A percentile compares a stretch with the other conserved stretches of the same genome.
These are phyloP conservation scores for Ambrosia trifida DNA, from an alignment of 129 eudicot genomes.

Conservation along the genomic window DNA sequence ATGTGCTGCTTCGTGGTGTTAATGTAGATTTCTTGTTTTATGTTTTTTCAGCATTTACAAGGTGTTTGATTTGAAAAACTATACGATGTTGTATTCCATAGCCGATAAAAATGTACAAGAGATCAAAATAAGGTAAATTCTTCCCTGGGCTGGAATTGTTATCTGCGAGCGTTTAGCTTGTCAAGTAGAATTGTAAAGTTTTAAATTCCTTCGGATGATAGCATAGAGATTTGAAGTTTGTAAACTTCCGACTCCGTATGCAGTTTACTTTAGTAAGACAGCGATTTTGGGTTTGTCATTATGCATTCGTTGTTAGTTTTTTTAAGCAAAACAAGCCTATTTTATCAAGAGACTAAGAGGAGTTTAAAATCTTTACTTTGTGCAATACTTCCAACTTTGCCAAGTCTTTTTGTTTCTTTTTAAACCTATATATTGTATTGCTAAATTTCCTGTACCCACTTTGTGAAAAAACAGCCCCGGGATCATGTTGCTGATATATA, in stretches of 20 bases:
- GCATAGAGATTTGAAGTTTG: neutral
- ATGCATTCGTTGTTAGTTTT: neutral
- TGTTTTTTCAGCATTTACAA: constrained; percentile 69
- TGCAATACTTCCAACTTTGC: neutral
- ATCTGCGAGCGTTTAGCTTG: neutral
- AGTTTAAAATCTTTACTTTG: neutral
- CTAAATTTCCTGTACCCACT: neutral
- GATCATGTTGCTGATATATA: constrained; percentile 79
- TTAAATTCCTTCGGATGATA: neutral
- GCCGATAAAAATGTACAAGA: constrained; percentile 83
- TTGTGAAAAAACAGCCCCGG: constrained; percentile 54
- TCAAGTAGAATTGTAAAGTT: neutral
- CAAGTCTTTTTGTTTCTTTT: neutral
- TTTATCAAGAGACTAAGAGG: neutral
- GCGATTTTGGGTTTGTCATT: neutral
- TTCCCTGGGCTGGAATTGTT: neutral
- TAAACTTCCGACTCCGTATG: too few relatives aligned
- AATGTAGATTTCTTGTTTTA: constrained; percentile 13
- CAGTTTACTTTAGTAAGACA: neutral
- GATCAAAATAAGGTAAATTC: constrained; percentile 73
- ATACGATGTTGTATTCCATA: constrained; percentile 79
- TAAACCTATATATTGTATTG: neutral
- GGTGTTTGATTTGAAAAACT: constrained; percentile 91
- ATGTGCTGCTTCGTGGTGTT: neutral
- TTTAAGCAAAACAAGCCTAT: neutral